Evolutionary conservation across 2,329 filamentous ascomycete species (phyloP), one percentile per base, ranked within the genome.

Genomic region (Ophiocordyceps sinensis): DNA sequence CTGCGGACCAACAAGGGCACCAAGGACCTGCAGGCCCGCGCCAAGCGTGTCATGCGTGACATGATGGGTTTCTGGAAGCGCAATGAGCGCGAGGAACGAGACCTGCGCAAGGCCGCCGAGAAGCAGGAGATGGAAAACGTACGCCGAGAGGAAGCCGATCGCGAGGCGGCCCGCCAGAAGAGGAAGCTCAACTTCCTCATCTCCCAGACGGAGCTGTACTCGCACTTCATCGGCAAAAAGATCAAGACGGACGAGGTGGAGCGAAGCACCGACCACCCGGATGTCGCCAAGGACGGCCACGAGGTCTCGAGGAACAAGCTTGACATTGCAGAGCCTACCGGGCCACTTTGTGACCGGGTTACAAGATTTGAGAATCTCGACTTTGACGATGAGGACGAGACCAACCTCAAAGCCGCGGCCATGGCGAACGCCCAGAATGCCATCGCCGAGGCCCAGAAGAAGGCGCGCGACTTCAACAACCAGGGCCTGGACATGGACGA

Each of bases 41-140:
- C 91, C 44, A 98, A 98, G 71, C 83, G 91, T 50, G 89, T 89
- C 44, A 98, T 98, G 91, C 79, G 91, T 58, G 91, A 98, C 64
- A 98, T 98, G 91, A 91, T 95, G 75, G 79, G 85, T 43, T 98
- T 96, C 73, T 98, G 91, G 91, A 96, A 96, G 65, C 82, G 89
- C 43, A 98, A 98, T 59, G 91, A 98, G 62, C 83, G 89, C 41
- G 91, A 98, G 58, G 91, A 98, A 59, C 85, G 91, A 45, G 91
- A 98, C 59, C 70, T 93, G 48, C 81, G 91, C 51, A 93, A 94
- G 66, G 80, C 88, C 40, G 91, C 91, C 5, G 91, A 98, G 68
- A 85, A 82, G 59, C 87, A 94, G 60, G 91, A 96, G 65, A 75
- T 98, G 38, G 91, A 98, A 59, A 93, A 91, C 54, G 91, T 91